These are phyloP conservation scores for Arxiozyma bovina DNA, from an alignment of 1,139 yeast genomes.

Conservation along the genomic window DNA sequence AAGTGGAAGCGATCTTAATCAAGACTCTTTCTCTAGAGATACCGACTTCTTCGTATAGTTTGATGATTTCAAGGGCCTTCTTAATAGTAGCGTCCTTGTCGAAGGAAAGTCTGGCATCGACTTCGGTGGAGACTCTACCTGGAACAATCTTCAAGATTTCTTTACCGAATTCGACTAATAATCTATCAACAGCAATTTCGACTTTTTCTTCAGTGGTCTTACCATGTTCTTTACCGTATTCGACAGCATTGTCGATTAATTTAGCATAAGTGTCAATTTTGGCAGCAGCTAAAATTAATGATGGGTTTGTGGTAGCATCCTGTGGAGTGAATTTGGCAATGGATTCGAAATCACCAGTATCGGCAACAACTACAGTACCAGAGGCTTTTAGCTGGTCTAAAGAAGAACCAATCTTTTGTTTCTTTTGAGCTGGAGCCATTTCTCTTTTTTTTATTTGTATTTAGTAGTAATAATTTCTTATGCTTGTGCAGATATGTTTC, in stretches of 20 bases:
- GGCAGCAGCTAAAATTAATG: slow-evolving; percentile 91
- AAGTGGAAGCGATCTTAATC: slow-evolving; percentile 95
- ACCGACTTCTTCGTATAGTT: slow-evolving; percentile 74
- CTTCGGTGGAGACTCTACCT: slow-evolving; percentile 98
- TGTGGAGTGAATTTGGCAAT: slow-evolving; percentile 97
- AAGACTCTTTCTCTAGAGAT: slow-evolving; percentile 80
- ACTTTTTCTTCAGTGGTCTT: slow-evolving; percentile 54
- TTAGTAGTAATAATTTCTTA: too few species aligned
- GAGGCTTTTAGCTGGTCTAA: slow-evolving; percentile 89
- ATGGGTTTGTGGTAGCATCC: slow-evolving; percentile 99
- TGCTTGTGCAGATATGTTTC: too few species aligned
- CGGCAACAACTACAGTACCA: slow-evolving; percentile 95
- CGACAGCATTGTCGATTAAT: slow-evolving; percentile 85
- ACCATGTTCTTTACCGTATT: slow-evolving; percentile 62
- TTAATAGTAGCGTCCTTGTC: slow-evolving; percentile 87
- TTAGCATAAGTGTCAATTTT: slow-evolving; percentile 83
- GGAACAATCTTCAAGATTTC: slow-evolving; percentile 92
- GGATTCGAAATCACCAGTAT: slow-evolving; percentile 97
- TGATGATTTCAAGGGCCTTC: slow-evolving; percentile 85
- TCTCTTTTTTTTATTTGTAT: slow-evolving; percentile 1
- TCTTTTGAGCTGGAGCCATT: slow-evolving; percentile 30
- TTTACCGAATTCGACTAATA: slow-evolving; percentile 92
- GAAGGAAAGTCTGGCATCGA: slow-evolving; percentile 94
- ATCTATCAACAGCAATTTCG: slow-evolving; percentile 75
- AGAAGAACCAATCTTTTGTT: slow-evolving; percentile 51